Base-by-base conservation (phyloP, 148 eudicot species). In the Suaeda aralocaspica region DNA sequence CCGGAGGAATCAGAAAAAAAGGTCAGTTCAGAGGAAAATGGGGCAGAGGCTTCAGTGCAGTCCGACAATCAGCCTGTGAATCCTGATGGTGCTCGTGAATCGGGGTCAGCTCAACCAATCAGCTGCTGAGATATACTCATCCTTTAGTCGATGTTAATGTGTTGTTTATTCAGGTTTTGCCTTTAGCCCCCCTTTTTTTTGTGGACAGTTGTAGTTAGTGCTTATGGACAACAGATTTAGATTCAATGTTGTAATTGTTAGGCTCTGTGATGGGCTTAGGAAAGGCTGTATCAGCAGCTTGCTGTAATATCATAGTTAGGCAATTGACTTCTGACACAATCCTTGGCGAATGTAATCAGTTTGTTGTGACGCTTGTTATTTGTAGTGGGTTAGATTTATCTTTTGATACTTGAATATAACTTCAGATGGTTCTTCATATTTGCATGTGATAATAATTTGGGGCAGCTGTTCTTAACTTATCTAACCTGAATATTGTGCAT, bases 151-250 rank as follows among this genome's bases (percentile, higher is more conserved):
- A 41, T 16, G 63, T 28, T 34, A 49, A 16, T n/a, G 71, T 58
- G 55, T 36, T 25, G 31, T 26, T 18, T 28, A 22, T 42, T 59
- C 51, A 48, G 58, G 42, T 56, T 45, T 22, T 31, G 26, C 25
- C 12, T 49, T 48, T 24, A 26, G 33, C 53, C 44, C n/a, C n/a
- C n/a, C 8, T 36, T 36, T 45, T 30, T 66, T 72, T 71, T 18
- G 39, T 62, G 44, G 30, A 46, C 58, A 56, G 45, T 56, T 57
- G 21, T 58, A 73, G 70, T 73, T 72, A 73, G 70, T 26, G 44
- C 59, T 59, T 57, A 42, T 44, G 56, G 42, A 72, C 42, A 26
- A 16, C 59, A 41, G 60, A 4, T 55, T 57, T 62, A 72, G 69
- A 52, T 36, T 36, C 10, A 19, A 42, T 66, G 70, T 42, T 65